These are phyloP conservation scores for Atkinsonella hypoxylon DNA, from an alignment of 2,329 filamentous ascomycete species.

Conservation along the genomic window DNA sequence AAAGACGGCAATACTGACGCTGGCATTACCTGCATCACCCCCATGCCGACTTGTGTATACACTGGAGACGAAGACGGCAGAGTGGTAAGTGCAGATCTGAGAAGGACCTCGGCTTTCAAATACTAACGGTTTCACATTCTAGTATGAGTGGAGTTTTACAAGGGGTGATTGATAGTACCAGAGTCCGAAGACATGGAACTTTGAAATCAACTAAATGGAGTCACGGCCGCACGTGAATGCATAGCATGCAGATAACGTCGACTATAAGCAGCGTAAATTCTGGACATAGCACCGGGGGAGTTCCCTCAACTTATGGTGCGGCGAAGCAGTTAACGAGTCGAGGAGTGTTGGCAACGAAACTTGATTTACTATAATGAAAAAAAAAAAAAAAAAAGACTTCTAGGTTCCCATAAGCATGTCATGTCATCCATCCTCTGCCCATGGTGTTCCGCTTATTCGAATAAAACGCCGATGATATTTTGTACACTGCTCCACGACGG, in stretches of 20 bases:
- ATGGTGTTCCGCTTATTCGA: not conserved
- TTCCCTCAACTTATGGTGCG: not conserved
- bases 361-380: not conserved
- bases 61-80: constrained; percentile 88
- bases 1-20: constrained; percentile 46
- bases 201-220: not conserved
- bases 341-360: not conserved
- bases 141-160: constrained; percentile 55
- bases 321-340: not conserved
- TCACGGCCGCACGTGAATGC: not conserved
- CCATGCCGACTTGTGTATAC: constrained; percentile 74
- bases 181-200: not conserved
- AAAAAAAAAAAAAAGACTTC: not conserved
- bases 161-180: constrained; percentile 39
- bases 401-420: not conserved
- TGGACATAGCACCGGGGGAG: constrained; percentile 1
- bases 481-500: constrained; percentile 5
- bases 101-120: not conserved
- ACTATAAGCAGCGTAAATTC: not conserved
- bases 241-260: not conserved
- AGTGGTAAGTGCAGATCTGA: constrained; percentile 46
- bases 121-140: not conserved
- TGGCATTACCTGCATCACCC: constrained; percentile 74
- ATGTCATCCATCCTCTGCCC: not conserved
- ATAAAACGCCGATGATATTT: constrained; percentile 5